Conservation (phyloP, 148 eudicot genomes). For the Rheum nobile region DNA sequence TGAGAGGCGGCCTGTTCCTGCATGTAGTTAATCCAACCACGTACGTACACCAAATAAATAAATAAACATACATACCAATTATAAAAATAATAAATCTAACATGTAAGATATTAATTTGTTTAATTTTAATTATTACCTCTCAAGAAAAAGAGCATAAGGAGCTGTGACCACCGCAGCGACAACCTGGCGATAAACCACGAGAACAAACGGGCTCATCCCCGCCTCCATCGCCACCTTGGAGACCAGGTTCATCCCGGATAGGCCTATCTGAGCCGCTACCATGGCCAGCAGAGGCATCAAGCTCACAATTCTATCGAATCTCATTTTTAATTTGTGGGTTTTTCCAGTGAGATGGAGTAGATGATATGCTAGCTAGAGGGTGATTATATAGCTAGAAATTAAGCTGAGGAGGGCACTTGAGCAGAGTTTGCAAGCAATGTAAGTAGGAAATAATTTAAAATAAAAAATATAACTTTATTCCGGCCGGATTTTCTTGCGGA, state of each 20-base stretch:
- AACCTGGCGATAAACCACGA: conserved; percentile 65
- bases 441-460: neutral
- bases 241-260: conserved; percentile 36
- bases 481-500: neutral
- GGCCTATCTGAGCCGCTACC: conserved; percentile 15
- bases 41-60: neutral
- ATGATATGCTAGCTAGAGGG: neutral
- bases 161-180: conserved; percentile 41
- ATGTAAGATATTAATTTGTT: neutral
- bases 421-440: neutral
- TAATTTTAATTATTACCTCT: conserved; percentile 9
- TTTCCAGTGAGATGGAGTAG: neutral
- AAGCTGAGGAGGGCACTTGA: neutral
- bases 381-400: neutral
- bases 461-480: neutral
- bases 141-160: conserved; percentile 27
- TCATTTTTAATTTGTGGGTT: neutral
- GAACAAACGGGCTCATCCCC: conserved; percentile 68
- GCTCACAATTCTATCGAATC: neutral
- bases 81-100: neutral
- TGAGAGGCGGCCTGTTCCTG: conserved; percentile 1
- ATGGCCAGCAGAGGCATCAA: conserved; percentile 9
- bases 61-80: no score
- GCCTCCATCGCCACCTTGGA: conserved; percentile 68
- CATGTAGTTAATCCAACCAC: no score